These are phyloP conservation scores for Schizothecium vesticola DNA, from an alignment of 495 filamentous ascomycete genomes.

Conservation along the genomic window DNA sequence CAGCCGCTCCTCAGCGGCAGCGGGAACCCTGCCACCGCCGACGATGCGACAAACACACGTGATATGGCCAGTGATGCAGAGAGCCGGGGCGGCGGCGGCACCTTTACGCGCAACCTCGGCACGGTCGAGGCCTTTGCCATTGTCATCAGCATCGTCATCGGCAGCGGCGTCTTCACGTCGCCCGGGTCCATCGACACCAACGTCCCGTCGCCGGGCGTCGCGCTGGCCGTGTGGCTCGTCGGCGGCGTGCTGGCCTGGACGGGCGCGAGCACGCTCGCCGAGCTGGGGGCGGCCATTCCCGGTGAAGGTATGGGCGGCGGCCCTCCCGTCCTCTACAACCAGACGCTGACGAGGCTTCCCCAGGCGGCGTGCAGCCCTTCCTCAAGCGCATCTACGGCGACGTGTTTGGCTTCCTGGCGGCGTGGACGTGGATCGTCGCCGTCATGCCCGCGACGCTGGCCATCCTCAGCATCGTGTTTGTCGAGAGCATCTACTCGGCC, in stretches of 20 bases:
- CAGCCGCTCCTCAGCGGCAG: background rate
- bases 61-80: background rate
- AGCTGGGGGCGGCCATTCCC: constrained; percentile 51
- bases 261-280: constrained; percentile 49
- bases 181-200: constrained; percentile 53
- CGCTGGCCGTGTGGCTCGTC: constrained; percentile 49
- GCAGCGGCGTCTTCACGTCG: constrained; percentile 52
- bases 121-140: constrained; percentile 50
- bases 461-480: constrained; percentile 54
- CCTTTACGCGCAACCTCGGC: constrained; percentile 45
- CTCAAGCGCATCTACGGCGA: constrained; percentile 53
- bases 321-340: background rate
- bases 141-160: constrained; percentile 52
- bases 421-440: constrained; percentile 55
- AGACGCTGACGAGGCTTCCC: background rate
- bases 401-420: constrained; percentile 47
- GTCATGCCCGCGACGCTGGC: constrained; percentile 54
- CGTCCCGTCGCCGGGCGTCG: constrained; percentile 48
- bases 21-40: background rate
- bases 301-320: constrained; percentile 21
- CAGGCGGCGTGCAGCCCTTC: constrained; percentile 51
- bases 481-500: constrained; percentile 50
- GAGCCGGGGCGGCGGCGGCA: constrained; percentile 15
- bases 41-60: background rate
- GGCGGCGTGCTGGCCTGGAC: constrained; percentile 53